phyloP scores from a whole-genome alignment of 805 yeast species.

The Ogataea nonfermentans region DNA sequence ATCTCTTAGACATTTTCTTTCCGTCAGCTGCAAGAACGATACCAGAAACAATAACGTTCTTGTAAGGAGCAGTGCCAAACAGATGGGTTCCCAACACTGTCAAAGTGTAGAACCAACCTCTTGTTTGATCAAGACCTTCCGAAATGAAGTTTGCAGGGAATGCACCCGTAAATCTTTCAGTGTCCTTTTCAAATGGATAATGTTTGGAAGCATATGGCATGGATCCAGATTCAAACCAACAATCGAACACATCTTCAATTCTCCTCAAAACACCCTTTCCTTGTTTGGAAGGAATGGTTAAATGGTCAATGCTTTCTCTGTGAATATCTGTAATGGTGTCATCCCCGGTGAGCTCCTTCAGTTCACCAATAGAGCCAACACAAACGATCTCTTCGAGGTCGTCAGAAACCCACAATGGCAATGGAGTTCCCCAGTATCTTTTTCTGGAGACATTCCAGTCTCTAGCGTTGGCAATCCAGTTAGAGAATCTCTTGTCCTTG shows the following conservation, averaged over 20 bases:
- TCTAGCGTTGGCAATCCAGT: conserved; percentile 98
- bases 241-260: conserved; percentile 97
- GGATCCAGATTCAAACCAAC: conserved; percentile 99
- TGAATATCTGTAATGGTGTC: conserved; percentile 84
- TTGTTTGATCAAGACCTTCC: conserved; percentile 98
- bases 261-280: conserved; percentile 89
- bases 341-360: conserved; percentile 80
- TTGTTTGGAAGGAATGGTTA: conserved; percentile 86
- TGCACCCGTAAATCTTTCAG: conserved; percentile 62
- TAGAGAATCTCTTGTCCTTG: conserved; percentile 92
- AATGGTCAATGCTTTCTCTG: conserved; percentile 86
- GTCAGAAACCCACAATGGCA: conserved; percentile 96
- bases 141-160: conserved; percentile 98
- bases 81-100: conserved; percentile 94
- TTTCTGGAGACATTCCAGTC: conserved; percentile 99
- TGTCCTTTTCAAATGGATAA: conserved; percentile 88
- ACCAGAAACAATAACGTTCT: conserved; percentile 95
- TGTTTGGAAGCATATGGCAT: conserved; percentile 98
- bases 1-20: conserved; percentile 97
- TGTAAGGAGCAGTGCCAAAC: conserved; percentile 88
- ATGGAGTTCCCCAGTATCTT: conserved; percentile 99
- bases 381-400: conserved; percentile 92
- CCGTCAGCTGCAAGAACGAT: conserved; percentile 97
- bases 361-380: conserved; percentile 86
- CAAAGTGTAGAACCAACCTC: conserved; percentile 99